A percentile compares a stretch with the other conserved stretches of the same genome.
Evolutionary conservation across 2,329 filamentous ascomycete species (phyloP).

Genomic region (Monascus ruber): DNA sequence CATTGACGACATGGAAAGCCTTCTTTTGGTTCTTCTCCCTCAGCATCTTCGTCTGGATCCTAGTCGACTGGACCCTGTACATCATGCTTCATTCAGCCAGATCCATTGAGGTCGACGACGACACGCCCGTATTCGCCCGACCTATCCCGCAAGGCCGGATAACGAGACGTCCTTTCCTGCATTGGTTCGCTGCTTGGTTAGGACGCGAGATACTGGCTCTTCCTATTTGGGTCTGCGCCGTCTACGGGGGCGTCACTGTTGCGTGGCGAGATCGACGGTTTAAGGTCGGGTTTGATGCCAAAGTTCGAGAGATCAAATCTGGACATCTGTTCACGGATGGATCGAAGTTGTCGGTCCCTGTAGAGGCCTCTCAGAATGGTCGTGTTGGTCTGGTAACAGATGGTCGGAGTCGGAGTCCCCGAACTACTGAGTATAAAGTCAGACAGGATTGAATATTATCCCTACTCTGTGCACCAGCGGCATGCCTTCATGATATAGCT

Average conservation of each 20-base stretch:
- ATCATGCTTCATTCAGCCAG: conserved; percentile 60
- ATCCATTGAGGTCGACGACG: conserved; percentile 57
- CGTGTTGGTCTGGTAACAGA: not conserved
- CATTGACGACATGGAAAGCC: conserved; percentile 53
- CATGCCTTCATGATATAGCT: too few relatives aligned
- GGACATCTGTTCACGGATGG: not conserved
- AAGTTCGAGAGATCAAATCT: conserved; percentile 50
- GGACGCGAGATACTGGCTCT: conserved; percentile 72
- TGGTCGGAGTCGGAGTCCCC: conserved; percentile 29
- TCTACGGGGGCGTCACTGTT: conserved; percentile 77
- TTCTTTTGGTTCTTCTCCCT: conserved; percentile 56
- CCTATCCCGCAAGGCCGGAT: conserved; percentile 34
- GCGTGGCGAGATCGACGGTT: conserved; percentile 79
- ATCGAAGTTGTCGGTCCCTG: not conserved
- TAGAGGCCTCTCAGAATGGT: not conserved
- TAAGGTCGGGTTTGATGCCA: conserved; percentile 72
- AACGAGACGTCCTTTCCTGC: conserved; percentile 46
- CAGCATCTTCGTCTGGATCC: conserved; percentile 59
- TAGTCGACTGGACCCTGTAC: conserved; percentile 63
- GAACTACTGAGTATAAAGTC: conserved; percentile 1
- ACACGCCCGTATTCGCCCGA: conserved; percentile 64
- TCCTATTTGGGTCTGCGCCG: conserved; percentile 83
- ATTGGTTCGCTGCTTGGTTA: conserved; percentile 76
- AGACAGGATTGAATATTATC: conserved; percentile 1
- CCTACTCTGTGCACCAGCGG: not conserved